Evolutionary conservation across 306 rosid genomes (phyloP).

Genomic region (Cicer cuneatum): DNA sequence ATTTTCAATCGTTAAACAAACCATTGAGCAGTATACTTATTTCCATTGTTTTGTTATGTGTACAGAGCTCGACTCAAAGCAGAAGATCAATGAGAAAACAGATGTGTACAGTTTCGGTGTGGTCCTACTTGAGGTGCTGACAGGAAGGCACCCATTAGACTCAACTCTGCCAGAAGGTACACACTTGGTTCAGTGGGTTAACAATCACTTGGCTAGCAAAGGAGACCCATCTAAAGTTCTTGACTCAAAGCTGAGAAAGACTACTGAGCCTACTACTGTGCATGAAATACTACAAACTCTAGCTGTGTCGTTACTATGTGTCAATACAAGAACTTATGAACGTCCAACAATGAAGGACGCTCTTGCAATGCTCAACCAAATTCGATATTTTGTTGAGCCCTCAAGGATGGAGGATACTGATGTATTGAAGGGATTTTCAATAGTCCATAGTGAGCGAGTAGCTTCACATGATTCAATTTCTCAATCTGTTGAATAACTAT

Average conservation of each 20-base stretch:
- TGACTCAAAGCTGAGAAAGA: conserved; percentile 72
- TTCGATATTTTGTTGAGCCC: conserved; percentile 51
- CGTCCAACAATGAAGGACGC: conserved; percentile 87
- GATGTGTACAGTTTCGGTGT: conserved; percentile 92
- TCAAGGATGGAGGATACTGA: conserved; percentile 38
- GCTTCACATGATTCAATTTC: conserved; percentile 59
- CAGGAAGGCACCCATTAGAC: conserved; percentile 92
- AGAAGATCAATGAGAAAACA: conserved; percentile 67
- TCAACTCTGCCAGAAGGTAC: conserved; percentile 77
- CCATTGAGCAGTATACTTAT: conserved; percentile 11
- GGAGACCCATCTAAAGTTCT: conserved; percentile 63
- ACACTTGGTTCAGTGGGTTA: conserved; percentile 82
- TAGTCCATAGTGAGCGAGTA: conserved; percentile 40
- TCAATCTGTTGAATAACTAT: conserved; percentile 48
- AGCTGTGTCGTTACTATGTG: conserved; percentile 74
- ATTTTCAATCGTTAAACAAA: background rate
- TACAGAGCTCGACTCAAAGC: conserved; percentile 77
- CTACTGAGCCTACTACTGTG: conserved; percentile 64
- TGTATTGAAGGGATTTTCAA: background rate
- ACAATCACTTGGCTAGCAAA: conserved; percentile 64
- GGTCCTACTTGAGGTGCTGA: conserved; percentile 77
- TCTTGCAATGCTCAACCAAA: conserved; percentile 80
- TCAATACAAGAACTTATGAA: conserved; percentile 54
- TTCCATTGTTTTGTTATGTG: conserved; percentile 38
- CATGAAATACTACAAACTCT: conserved; percentile 82